Base-by-base conservation (phyloP, 2,329 filamentous ascomycete species). In the Fusarium sp. region DNA sequence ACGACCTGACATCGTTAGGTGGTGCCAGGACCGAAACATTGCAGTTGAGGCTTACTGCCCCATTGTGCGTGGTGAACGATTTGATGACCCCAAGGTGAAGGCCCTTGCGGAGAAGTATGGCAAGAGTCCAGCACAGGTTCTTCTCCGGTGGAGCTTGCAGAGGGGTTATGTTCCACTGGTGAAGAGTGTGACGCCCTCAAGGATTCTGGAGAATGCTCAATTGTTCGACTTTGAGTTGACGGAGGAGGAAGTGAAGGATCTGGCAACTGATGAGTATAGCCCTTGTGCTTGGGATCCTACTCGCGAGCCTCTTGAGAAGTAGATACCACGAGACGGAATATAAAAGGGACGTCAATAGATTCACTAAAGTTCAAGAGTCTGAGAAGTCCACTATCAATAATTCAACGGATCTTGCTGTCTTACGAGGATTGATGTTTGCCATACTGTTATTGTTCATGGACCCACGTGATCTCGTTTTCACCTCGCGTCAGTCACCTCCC, bases 81-180 rank as follows among this genome's bases (percentile, higher is more conserved):
- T 91, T 71, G 89, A 91, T 44, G 92, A 97, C 72, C 84, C 88
- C 71, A 89, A 88, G 18, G 84, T 96, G 37, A 86, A 88, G 67
- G 85, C 85, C 19, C 82, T 97, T 64, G 89, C 91, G 2, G 85
- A 91, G 76, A 95, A 94, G 83, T 89, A 96, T 80, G 86, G 86
- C 72, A 95, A 92, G 83, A 89, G 89, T 12, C 89, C 92, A 67
- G 92, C 93, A 15, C 95, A 97, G 85, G 84, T 97, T 15, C 82
- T 97, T 77, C 83, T 97, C 56, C 88, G 94, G 71, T 97, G 94
- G 88, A 93, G 92, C 75, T 81, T 97, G 82, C 93, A 97, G 82
- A 95, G 94, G 83, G 92, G 89, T 8, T 91, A 89, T 80, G 86
- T 93, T 38, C 92, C 92, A 50, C 83, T 95, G 69, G 92, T 93